Evolutionary conservation across 768 basidiomycete species (phyloP).

Genomic region (Mycena alexandri): DNA sequence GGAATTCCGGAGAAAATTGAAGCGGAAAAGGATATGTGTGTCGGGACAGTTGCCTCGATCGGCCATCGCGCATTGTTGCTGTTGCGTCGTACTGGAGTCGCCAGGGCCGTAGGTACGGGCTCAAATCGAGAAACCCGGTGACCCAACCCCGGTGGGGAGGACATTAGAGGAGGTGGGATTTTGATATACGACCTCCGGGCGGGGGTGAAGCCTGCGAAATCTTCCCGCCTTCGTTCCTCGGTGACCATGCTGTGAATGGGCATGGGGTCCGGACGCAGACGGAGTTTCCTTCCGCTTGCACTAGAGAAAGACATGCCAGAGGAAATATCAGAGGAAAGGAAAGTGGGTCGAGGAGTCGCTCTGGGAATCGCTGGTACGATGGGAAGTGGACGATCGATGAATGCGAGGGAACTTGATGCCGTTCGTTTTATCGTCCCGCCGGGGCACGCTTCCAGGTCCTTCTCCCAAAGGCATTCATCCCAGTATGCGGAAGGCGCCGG

Average conservation of each 20-base stretch:
- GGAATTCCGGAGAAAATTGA: neutral
- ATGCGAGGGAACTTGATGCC: neutral
- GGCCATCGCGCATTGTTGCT: too few species aligned
- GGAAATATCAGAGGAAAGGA: too few species aligned
- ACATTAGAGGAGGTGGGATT: conserved; percentile 3
- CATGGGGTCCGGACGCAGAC: conserved; percentile 17
- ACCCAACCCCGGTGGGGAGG: neutral
- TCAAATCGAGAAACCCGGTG: conserved; percentile 1
- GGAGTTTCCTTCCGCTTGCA: conserved; percentile 8
- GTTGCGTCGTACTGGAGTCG: too few species aligned
- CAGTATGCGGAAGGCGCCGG: conserved; percentile 11
- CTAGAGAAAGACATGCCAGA: neutral
- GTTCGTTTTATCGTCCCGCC: neutral
- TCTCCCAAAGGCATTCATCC: conserved; percentile 12
- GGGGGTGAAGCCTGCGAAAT: conserved; percentile 10
- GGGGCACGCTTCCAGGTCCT: conserved; percentile 16
- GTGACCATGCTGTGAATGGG: neutral
- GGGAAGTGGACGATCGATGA: conserved; percentile 9
- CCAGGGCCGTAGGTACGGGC: too few species aligned
- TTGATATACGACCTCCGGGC: conserved; percentile 5
- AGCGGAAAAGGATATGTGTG: too few species aligned
- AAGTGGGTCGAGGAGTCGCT: neutral
- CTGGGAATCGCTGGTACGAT: neutral
- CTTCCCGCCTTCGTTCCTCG: neutral
- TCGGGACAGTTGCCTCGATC: too few species aligned